phyloP scores from a whole-genome alignment of 148 eudicot species.

The Vaccinium myrtillus region DNA sequence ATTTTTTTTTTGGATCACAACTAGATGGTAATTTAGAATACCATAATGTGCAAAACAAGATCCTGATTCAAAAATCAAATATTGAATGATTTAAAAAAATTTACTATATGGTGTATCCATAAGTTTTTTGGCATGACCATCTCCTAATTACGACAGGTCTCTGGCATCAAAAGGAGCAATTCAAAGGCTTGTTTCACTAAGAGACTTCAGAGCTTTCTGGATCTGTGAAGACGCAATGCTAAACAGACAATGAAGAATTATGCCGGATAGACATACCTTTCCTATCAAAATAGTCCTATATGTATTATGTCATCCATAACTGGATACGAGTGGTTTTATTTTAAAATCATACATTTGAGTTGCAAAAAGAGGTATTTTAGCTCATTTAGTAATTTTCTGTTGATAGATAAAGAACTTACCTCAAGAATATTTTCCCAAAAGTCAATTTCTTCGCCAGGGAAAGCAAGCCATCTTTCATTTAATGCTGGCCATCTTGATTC shows the following conservation, averaged over 20 bases:
- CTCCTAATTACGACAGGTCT: background rate
- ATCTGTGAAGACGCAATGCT: background rate
- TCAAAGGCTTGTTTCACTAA: background rate
- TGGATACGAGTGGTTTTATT: background rate
- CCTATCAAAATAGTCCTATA: background rate
- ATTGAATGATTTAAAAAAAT: background rate
- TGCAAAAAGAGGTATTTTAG: background rate
- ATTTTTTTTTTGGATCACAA: background rate
- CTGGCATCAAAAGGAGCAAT: background rate
- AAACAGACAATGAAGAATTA: background rate
- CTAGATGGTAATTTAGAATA: background rate
- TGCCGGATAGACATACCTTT: background rate
- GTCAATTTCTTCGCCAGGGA: conserved; percentile 64
- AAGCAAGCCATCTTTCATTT: conserved; percentile 67
- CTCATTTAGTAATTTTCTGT: background rate
- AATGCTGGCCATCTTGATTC: conserved; percentile 84
- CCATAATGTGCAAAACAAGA: background rate
- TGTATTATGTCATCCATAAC: background rate
- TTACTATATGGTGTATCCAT: background rate
- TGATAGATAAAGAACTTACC: conserved; percentile 43
- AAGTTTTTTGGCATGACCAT: background rate
- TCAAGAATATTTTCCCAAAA: conserved; percentile 83
- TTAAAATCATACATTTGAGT: background rate
- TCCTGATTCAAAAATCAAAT: background rate
- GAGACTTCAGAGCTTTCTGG: background rate